Conservation (phyloP, 495 filamentous ascomycete species). For the Chaetomidium leptoderma region DNA sequence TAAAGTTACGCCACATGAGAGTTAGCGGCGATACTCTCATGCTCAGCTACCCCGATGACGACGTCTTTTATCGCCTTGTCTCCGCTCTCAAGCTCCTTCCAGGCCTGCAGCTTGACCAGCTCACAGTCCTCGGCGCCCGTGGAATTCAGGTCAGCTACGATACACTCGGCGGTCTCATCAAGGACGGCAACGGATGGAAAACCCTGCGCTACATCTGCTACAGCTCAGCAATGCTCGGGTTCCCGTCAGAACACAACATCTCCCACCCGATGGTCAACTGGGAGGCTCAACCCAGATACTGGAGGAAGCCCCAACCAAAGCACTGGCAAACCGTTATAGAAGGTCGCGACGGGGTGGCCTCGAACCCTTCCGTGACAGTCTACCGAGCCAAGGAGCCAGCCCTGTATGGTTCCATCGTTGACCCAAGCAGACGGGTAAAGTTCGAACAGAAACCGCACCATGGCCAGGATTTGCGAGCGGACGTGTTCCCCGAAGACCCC, state of each 20-base stretch:
- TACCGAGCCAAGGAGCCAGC: conserved; percentile 1
- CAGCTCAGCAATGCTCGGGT: conserved; percentile 1
- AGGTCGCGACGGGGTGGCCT: neutral
- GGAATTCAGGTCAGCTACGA: neutral
- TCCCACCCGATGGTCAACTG: neutral
- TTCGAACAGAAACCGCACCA: neutral
- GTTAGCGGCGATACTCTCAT: neutral
- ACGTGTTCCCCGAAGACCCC: conserved; percentile 1
- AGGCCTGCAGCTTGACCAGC: conserved; percentile 5
- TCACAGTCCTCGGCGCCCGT: neutral
- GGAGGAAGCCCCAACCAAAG: neutral
- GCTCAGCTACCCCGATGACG: neutral
- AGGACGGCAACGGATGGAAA: conserved; percentile 4
- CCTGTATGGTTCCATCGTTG: neutral
- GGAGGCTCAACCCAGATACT: neutral
- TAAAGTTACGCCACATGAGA: neutral
- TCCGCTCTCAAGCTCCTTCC: conserved; percentile 7
- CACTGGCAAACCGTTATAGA: neutral
- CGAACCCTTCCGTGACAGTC: neutral
- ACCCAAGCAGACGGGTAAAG: neutral
- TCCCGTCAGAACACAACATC: too few species aligned
- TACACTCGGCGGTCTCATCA: neutral
- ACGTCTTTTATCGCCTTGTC: neutral
- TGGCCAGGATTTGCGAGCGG: neutral
- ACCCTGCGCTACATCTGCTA: conserved; percentile 2